Evolutionary conservation across 2,329 filamentous ascomycete species (phyloP).

Genomic region (Botrytis tulipae): DNA sequence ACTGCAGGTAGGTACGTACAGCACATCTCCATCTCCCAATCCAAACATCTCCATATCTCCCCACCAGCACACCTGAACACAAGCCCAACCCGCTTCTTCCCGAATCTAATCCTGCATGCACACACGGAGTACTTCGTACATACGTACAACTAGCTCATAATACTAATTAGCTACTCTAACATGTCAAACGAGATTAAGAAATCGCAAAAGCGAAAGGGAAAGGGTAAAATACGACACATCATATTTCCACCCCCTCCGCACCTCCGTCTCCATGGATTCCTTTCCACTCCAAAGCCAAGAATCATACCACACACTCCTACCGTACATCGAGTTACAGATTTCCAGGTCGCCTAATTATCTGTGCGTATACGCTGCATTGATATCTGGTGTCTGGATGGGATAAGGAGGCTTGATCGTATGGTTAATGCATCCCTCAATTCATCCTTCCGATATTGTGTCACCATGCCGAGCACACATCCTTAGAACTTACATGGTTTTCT

Average conservation of each 20-base stretch:
- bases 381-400: neutral
- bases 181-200: neutral
- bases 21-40: neutral
- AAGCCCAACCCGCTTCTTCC: slow-evolving; percentile 12
- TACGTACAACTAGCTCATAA: neutral
- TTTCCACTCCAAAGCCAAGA: neutral
- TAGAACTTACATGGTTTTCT: neutral
- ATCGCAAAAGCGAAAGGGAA: neutral
- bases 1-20: neutral
- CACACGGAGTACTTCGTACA: neutral
- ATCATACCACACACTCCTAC: neutral
- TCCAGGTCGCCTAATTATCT: neutral
- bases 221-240: slow-evolving; percentile 11
- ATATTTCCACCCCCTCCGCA: slow-evolving; percentile 10
- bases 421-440: slow-evolving; percentile 1
- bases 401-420: neutral
- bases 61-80: neutral
- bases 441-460: slow-evolving; percentile 10
- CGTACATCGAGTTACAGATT: neutral
- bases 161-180: neutral
- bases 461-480: neutral
- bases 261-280: neutral
- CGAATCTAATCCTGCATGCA: slow-evolving; percentile 8
- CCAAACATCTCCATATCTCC: slow-evolving; percentile 7
- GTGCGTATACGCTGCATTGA: neutral